Percentiles rank a stretch among this genome's conserved stretches.
These are phyloP conservation scores for Thymus quinquecostatus DNA, from an alignment of 257 asterid species.

Conservation along the genomic window DNA sequence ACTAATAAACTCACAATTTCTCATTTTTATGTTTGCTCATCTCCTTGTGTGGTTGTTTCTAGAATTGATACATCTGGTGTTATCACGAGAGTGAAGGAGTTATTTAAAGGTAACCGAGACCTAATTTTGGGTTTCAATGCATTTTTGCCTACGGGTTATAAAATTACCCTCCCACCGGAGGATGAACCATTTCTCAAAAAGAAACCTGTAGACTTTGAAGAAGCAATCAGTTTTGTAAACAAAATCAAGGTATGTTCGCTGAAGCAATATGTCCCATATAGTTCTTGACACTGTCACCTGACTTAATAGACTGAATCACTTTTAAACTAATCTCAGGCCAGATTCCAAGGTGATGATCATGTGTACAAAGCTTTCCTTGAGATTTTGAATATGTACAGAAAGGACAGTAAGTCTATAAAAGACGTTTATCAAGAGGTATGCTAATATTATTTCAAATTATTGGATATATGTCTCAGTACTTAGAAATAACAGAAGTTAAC, in stretches of 20 bases:
- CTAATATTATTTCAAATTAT: slow-evolving; percentile 25
- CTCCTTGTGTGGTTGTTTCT: slow-evolving; percentile 37
- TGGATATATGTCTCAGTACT: slow-evolving; percentile 20
- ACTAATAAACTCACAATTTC: slow-evolving; percentile 11
- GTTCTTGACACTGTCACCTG: slow-evolving; percentile 9
- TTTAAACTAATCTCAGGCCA: slow-evolving; percentile 61
- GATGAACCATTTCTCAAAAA: slow-evolving; percentile 62
- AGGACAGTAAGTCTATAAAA: slow-evolving; percentile 64
- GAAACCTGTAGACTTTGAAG: slow-evolving; percentile 75
- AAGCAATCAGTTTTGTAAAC: slow-evolving; percentile 80
- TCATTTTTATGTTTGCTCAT: slow-evolving; percentile 7
- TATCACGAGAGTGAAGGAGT: slow-evolving; percentile 73
- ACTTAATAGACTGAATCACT: slow-evolving; percentile 35
- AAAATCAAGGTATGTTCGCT: slow-evolving; percentile 75
- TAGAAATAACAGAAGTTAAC: slow-evolving; percentile 20
- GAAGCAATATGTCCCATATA: slow-evolving; percentile 29
- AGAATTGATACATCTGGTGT: slow-evolving; percentile 76
- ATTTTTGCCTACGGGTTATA: slow-evolving; percentile 85
- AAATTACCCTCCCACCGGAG: slow-evolving; percentile 69
- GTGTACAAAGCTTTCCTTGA: slow-evolving; percentile 88
- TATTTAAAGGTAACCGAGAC: slow-evolving; percentile 78
- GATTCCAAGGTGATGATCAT: slow-evolving; percentile 84
- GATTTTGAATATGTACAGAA: slow-evolving; percentile 84
- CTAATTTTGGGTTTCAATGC: slow-evolving; percentile 93
- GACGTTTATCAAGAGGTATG: slow-evolving; percentile 90